Evolutionary conservation across 2,329 filamentous ascomycete genomes (phyloP).

Genomic region (Fusarium irregulare): DNA sequence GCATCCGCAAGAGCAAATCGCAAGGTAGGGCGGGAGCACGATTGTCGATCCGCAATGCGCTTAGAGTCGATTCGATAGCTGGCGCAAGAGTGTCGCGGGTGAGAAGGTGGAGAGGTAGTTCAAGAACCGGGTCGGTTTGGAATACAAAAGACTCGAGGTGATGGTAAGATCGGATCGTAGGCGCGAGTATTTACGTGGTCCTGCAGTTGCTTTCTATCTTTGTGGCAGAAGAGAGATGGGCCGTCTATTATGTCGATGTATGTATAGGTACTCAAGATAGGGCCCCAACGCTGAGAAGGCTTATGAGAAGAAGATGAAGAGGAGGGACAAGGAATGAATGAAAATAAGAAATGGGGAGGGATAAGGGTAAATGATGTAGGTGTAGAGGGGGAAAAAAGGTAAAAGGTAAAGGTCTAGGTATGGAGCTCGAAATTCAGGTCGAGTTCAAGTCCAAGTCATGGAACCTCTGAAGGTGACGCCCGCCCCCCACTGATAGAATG

Average conservation of each 20-base stretch:
- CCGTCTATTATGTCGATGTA: constrained; percentile 19
- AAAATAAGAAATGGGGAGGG: constrained; percentile 17
- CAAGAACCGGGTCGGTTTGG: neutral
- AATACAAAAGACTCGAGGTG: neutral
- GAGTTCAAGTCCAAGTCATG: constrained; percentile 17
- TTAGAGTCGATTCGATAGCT: neutral
- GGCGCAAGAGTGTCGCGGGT: constrained; percentile 16
- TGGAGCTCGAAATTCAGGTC: constrained; percentile 15
- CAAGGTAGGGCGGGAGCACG: neutral
- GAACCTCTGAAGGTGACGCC: constrained; percentile 18
- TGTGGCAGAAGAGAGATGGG: constrained; percentile 13
- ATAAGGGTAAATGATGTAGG: constrained; percentile 26
- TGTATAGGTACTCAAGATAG: constrained; percentile 9
- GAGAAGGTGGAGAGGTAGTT: neutral
- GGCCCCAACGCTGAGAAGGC: neutral
- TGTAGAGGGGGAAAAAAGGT: neutral
- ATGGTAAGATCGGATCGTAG: constrained; percentile 15
- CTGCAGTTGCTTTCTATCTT: constrained; percentile 15
- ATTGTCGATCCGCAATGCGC: constrained; percentile 9
- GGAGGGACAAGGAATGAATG: constrained; percentile 13
- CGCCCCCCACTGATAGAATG: constrained; percentile 26
- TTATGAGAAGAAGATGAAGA: neutral
- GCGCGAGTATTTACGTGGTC: constrained; percentile 10
- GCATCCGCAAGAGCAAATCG: constrained; percentile 30
- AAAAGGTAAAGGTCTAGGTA: constrained; percentile 19